phyloP scores from a whole-genome alignment of 192 early-diverging fungal species.

The Coemansia guatemalensis region DNA sequence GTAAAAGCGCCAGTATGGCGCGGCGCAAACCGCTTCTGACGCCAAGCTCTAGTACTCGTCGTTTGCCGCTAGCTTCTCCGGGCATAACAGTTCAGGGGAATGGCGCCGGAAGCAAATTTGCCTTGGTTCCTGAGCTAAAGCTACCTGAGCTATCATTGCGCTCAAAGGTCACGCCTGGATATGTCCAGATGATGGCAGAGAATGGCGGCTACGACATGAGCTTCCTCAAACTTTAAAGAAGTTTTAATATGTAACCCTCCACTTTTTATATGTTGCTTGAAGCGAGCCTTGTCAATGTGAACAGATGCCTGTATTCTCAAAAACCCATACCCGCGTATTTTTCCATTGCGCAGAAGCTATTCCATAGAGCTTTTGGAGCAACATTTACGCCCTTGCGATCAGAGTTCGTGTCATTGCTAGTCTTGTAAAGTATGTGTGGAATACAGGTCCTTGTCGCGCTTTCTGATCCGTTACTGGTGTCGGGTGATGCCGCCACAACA shows the following conservation, averaged over 20 bases:
- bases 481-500: too few species aligned
- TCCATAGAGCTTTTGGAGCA: too few species aligned
- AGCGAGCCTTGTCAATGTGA: neutral
- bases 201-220: conserved; percentile 50
- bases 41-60: conserved; percentile 13
- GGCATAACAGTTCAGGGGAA: neutral
- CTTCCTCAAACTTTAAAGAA: conserved; percentile 24
- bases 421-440: conserved; percentile 27
- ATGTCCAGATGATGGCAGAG: conserved; percentile 37
- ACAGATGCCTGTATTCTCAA: neutral
- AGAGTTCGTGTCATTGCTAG: neutral
- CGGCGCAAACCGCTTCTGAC: conserved; percentile 25
- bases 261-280: conserved; percentile 1
- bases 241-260: neutral
- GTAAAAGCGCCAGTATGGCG: conserved; percentile 8
- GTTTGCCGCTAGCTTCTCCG: conserved; percentile 1
- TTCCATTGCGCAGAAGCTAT: neutral
- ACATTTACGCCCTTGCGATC: neutral
- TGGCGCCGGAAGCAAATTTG: conserved; percentile 15
- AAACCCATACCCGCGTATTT: neutral
- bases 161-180: conserved; percentile 42
- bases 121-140: conserved; percentile 25
- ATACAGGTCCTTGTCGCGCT: conserved; percentile 31
- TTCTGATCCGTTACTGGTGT: neutral
- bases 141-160: conserved; percentile 30